Percentiles rank a stretch among this genome's conserved stretches.
These are phyloP conservation scores for Rhinocladiella mackenziei DNA, from an alignment of 2,329 filamentous ascomycete genomes.

Conservation along the genomic window DNA sequence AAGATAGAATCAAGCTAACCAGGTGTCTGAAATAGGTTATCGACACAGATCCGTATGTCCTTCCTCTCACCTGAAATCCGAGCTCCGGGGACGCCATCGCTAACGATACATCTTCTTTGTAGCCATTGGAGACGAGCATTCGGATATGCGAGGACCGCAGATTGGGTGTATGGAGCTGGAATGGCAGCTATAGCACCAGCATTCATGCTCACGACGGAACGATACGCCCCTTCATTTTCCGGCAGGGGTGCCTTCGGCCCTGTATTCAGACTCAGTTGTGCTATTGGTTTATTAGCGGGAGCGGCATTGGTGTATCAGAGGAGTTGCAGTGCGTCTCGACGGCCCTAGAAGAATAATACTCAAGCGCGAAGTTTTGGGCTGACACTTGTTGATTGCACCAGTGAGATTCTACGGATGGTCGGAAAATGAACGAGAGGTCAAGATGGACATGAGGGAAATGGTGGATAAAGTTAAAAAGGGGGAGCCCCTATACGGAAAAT, in stretches of 20 bases:
- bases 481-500: constrained; percentile 81
- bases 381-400: constrained; percentile 37
- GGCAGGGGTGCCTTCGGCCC: constrained; percentile 77
- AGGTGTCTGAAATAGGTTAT: constrained; percentile 67
- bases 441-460: constrained; percentile 99
- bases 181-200: constrained; percentile 69
- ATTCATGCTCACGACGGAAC: constrained; percentile 75
- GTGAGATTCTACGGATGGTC: constrained; percentile 93
- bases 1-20: constrained; percentile 21
- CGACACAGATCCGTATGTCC: constrained; percentile 91
- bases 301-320: constrained; percentile 82
- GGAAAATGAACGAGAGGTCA: constrained; percentile 86
- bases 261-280: constrained; percentile 73
- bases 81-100: constrained; percentile 10
- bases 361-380: neutral
- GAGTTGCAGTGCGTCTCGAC: constrained; percentile 65
- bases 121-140: constrained; percentile 82
- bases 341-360: neutral
- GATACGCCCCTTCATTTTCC: constrained; percentile 76
- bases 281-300: constrained; percentile 69
- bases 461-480: constrained; percentile 91
- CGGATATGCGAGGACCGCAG: constrained; percentile 76
- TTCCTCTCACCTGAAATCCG: constrained; percentile 12
- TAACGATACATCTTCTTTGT: constrained; percentile 50
- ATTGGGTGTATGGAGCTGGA: constrained; percentile 69